phyloP scores from a whole-genome alignment of 2,329 filamentous ascomycete genomes.

The Ophiocordyceps polyrhachis-furcata region DNA sequence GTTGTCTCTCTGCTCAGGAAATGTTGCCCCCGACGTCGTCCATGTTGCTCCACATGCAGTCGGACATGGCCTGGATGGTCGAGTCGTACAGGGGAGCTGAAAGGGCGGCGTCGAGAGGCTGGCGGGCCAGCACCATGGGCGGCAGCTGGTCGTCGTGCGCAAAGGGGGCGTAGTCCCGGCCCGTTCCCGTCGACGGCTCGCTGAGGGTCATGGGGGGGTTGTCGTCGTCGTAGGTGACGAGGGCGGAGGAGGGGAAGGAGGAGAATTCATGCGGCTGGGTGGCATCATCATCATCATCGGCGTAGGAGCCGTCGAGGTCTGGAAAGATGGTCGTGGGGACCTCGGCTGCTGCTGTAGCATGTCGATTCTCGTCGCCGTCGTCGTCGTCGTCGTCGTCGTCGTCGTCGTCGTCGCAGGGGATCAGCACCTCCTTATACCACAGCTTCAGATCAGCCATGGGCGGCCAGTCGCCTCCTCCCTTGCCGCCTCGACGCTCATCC shows the following conservation, averaged over 20 bases:
- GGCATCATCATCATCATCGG: neutral
- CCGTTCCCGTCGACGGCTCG: neutral
- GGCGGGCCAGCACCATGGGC: neutral
- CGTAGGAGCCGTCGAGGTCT: neutral
- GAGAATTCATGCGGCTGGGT: neutral
- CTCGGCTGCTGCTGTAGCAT: neutral
- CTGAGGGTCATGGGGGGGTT: neutral
- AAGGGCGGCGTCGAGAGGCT: neutral
- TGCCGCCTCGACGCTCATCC: constrained; percentile 32
- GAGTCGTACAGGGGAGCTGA: neutral
- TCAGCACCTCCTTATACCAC: constrained; percentile 41
- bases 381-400: neutral
- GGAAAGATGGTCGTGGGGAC: neutral
- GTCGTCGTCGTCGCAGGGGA: neutral
- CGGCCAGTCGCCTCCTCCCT: constrained; percentile 39
- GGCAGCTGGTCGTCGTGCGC: neutral
- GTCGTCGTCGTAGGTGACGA: neutral
- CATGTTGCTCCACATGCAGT: constrained; percentile 1
- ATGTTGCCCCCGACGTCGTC: neutral
- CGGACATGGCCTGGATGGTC: neutral
- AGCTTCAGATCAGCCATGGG: constrained; percentile 38
- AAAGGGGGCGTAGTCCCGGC: neutral
- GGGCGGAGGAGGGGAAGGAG: neutral
- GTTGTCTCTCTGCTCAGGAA: too few species aligned
- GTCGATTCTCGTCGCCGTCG: neutral